Percentiles rank a stretch among this genome's conserved stretches.
phyloP scores from a whole-genome alignment of 2,329 filamentous ascomycete species.

The Penicillium glabrum region DNA sequence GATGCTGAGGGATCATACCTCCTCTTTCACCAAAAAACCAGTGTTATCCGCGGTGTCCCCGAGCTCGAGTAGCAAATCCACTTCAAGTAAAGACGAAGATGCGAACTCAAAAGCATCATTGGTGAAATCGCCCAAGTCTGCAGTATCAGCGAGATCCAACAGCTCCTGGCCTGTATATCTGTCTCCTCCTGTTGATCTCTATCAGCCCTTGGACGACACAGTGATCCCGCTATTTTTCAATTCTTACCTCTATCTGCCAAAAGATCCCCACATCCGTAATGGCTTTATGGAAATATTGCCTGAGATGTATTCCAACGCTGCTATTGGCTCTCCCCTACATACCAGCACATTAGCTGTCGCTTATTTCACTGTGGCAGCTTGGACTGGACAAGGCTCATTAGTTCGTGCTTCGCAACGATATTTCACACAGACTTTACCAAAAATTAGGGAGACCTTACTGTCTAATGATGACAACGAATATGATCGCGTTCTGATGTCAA shows the following conservation, averaged over 20 bases:
- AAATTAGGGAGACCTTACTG: slow-evolving; percentile 24
- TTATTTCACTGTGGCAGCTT: slow-evolving; percentile 30
- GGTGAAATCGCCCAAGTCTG: not conserved
- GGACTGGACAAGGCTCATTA: slow-evolving; percentile 27
- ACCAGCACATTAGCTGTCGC: slow-evolving; percentile 26
- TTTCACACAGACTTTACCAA: slow-evolving; percentile 25
- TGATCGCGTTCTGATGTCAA: slow-evolving; percentile 24
- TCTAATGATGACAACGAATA: slow-evolving; percentile 17
- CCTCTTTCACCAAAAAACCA: slow-evolving; percentile 10
- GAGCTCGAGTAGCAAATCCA: not conserved
- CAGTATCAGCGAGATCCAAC: not conserved
- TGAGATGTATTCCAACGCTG: slow-evolving; percentile 17
- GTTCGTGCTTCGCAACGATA: slow-evolving; percentile 22
- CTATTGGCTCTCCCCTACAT: slow-evolving; percentile 22
- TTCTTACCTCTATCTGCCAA: slow-evolving; percentile 28
- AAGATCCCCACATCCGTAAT: slow-evolving; percentile 23
- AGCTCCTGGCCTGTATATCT: not conserved
- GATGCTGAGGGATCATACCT: slow-evolving; percentile 25
- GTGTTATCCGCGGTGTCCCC: not conserved
- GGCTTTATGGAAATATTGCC: slow-evolving; percentile 32
- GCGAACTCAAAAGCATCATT: not conserved
- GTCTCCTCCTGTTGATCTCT: slow-evolving; percentile 14
- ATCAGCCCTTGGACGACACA: slow-evolving; percentile 25
- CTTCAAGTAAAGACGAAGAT: not conserved
- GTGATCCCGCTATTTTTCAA: slow-evolving; percentile 31